Conservation (phyloP, 805 yeast species). For the Candida khao-thaluensis region DNA sequence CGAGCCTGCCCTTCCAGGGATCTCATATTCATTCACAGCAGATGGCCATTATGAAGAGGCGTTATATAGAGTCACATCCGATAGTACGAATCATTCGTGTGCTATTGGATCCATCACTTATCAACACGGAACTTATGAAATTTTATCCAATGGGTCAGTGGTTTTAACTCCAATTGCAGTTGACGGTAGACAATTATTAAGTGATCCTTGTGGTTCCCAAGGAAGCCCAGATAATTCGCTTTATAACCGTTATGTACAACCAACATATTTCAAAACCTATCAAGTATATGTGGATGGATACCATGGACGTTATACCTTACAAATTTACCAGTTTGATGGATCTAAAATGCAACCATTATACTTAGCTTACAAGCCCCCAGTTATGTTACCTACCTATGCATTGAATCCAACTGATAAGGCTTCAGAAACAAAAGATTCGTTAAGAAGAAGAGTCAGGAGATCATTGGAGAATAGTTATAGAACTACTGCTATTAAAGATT, state of each 20-base stretch:
- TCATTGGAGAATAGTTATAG: constrained; percentile 75
- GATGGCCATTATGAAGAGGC: constrained; percentile 95
- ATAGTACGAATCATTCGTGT: constrained; percentile 75
- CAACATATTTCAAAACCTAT: constrained; percentile 57
- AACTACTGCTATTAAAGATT: constrained; percentile 66
- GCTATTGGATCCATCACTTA: constrained; percentile 77
- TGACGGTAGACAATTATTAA: constrained; percentile 89
- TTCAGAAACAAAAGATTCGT: constrained; percentile 33
- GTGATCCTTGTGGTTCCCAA: constrained; percentile 72
- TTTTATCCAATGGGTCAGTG: constrained; percentile 64
- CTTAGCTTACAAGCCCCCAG: constrained; percentile 88
- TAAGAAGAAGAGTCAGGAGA: constrained; percentile 57
- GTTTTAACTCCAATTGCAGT: constrained; percentile 70
- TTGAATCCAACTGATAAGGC: constrained; percentile 74
- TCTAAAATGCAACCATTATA: constrained; percentile 81
- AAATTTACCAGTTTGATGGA: constrained; percentile 77
- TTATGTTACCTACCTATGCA: constrained; percentile 92
- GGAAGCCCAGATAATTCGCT: constrained; percentile 36
- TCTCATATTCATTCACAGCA: constrained; percentile 85
- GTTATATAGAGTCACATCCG: constrained; percentile 69
- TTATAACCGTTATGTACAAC: constrained; percentile 73
- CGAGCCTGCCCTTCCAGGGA: constrained; percentile 95
- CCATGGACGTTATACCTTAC: constrained; percentile 78
- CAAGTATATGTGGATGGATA: constrained; percentile 67
- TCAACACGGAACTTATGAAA: constrained; percentile 84